Evolutionary conservation across 1,284 basidiomycete genomes (phyloP), one percentile per base, ranked within the genome.

Genomic region (Naganishia sp.): DNA sequence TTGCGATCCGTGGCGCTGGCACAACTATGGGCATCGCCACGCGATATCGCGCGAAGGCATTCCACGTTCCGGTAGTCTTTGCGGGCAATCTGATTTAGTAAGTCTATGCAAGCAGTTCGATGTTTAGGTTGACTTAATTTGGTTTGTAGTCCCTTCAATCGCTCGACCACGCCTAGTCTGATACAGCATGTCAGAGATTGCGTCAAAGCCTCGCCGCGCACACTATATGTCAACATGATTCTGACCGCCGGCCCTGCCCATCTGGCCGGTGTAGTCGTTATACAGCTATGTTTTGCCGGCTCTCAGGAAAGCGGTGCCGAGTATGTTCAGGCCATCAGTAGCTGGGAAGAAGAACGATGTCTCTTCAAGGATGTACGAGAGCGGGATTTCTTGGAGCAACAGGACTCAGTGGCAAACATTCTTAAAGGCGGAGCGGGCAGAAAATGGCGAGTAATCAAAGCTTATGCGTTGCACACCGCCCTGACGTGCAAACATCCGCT

Each of bases 161-260:
- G 85, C 53, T 84, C 86, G 9, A 94, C 91, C 0, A 89, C 92
- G 0, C 86, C 90, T 9, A 92, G 90, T 7, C 84, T 95, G 43
- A 87, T 95, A 75, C 89, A 88, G 70, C 92, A 95, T 78, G 92
- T 93, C 82, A 86, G 92, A 33, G 93, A 95, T 77, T 94, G 92
- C 74, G 85, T 94, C 79, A 94, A 94, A 74, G 86, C 86, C 43
- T 88, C 90, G 4, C 90, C 92, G 16, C 84, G 88, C 28, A 87
- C 92, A 73, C 84, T 94, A 18, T 94, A 95, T 77, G 88, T 90
- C 43, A 94, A 94, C 75, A 85, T 92, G 46, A 85, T 94, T 65
- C 84, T 95, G 64, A 94, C 92, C 0, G 91, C 92, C 0, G 92
- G 91, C 21, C 89, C 93, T 6, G 86, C 85, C 15, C 86, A 86